These are phyloP conservation scores for Murraya koenigii DNA, from an alignment of 345 rosid species.

Conservation along the genomic window DNA sequence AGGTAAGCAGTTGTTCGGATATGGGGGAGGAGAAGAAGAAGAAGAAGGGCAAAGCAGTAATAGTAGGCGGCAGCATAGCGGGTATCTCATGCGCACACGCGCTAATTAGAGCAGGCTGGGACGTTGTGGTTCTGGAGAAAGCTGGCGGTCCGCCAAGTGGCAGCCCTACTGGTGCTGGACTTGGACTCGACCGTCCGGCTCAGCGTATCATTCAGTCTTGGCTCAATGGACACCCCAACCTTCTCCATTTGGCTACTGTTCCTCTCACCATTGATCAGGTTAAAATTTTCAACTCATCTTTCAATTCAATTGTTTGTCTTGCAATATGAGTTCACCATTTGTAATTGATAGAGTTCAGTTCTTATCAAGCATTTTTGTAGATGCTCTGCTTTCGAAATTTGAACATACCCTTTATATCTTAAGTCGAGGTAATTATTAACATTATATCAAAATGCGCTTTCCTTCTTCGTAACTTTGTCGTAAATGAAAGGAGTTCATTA, in stretches of 20 bases:
- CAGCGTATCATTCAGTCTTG: constrained; percentile 52
- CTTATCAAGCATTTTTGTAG: too few relatives aligned
- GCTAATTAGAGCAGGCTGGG: constrained; percentile 60
- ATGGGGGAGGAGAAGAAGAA: constrained; percentile 20
- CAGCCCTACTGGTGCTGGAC: constrained; percentile 83
- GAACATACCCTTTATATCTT: too few relatives aligned
- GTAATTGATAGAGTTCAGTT: neutral
- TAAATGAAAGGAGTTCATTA: neutral
- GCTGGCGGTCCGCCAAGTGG: constrained; percentile 50
- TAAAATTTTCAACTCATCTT: neutral
- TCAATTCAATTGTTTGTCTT: neutral
- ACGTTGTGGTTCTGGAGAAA: constrained; percentile 66
- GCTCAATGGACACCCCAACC: constrained; percentile 40
- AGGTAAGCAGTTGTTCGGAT: constrained; percentile 10
- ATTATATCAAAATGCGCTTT: neutral
- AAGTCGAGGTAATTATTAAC: too few relatives aligned
- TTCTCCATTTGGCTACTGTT: constrained; percentile 43
- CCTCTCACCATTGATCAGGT: constrained; percentile 63
- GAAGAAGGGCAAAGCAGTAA: constrained; percentile 41
- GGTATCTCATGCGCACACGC: constrained; percentile 79
- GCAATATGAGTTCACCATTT: neutral
- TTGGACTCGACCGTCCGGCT: constrained; percentile 57
- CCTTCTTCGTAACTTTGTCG: neutral
- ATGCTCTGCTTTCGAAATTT: too few relatives aligned
- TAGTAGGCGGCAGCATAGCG: constrained; percentile 79